Conservation (phyloP, 441 rosid species). For the Populus trichocarpa region DNA sequence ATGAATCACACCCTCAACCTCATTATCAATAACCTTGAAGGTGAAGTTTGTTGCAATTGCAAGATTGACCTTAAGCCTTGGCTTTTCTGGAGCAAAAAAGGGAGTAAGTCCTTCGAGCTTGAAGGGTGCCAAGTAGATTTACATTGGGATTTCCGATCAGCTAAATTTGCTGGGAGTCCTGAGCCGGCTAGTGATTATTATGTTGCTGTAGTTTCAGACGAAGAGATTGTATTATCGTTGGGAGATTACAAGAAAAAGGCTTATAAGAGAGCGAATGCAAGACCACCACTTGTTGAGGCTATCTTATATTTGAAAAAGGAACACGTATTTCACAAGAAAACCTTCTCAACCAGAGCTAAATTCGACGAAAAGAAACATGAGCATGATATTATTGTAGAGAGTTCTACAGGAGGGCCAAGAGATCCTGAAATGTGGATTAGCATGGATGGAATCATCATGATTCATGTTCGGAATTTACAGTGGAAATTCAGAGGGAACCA, state of each 20-base stretch:
- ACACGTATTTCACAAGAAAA: slow-evolving; percentile 28
- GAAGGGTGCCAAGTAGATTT: slow-evolving; percentile 29
- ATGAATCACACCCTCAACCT: slow-evolving; percentile 32
- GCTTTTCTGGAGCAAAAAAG: slow-evolving; percentile 35
- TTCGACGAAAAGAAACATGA: slow-evolving; percentile 27
- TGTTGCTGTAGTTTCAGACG: slow-evolving; percentile 28
- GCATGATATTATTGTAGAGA: slow-evolving; percentile 30
- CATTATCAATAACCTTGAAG: slow-evolving; percentile 23
- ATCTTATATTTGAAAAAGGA: slow-evolving; percentile 23
- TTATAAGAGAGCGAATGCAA: slow-evolving; percentile 28
- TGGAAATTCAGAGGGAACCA: slow-evolving; percentile 40
- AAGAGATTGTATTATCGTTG: slow-evolving; percentile 25
- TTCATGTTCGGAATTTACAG: slow-evolving; percentile 31
- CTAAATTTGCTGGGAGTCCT: slow-evolving; percentile 28
- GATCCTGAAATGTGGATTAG: slow-evolving; percentile 40
- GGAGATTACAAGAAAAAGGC: slow-evolving; percentile 32
- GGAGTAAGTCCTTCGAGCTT: slow-evolving; percentile 26
- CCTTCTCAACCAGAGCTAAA: slow-evolving; percentile 27
- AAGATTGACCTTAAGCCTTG: slow-evolving; percentile 36
- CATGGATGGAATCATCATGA: slow-evolving; percentile 30
- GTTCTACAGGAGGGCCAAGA: slow-evolving; percentile 25
- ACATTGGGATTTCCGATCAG: slow-evolving; percentile 32
- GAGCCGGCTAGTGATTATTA: slow-evolving; percentile 29
- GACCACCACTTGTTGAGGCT: slow-evolving; percentile 25
- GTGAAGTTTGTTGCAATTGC: slow-evolving; percentile 11